Base-by-base conservation (phyloP, 441 rosid genomes). In the Isatis lusitanica region DNA sequence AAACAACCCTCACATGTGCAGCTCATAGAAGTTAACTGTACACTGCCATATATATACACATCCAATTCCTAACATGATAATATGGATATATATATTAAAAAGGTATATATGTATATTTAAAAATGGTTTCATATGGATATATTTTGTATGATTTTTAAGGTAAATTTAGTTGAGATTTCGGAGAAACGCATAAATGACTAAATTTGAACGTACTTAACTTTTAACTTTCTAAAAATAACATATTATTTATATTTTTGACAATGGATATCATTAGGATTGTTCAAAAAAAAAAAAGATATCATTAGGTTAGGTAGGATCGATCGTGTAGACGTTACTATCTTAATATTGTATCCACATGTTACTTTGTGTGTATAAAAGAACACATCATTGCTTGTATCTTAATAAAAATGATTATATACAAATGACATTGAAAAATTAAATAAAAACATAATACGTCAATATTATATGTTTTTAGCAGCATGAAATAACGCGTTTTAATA, bases 1-100 rank as follows among this genome's bases (percentile, higher is more conserved):
- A 31, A 70, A 58, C 66, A 58, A 35, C 47, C 50, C 66, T 70
- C 74, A 59, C 74, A 59, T 70, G 74, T 59, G 74, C n/a, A 21
- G 24, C 15, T 47, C 57, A 11, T 64, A 18, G 44, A 57, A 57
- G 50, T 33, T 70, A 70, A 59, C 26, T 17, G 15, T 44, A 59
- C 62, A 47, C 59, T 21, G 57, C 51, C 65, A 68, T 58, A 69
- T 57, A 68, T 58, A 69, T 57, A 21, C 21, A 69, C 66, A 11
- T 66, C 71, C 36, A 70, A 35, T 31, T 24, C 33, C 17, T 26
- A 51, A 51, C 57, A 51, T 51, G 33, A 51, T 51, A 51, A 24
- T 24, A 51, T 51, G 7, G n/a, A 24, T 51, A 51, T 51, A 24
- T 51, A 26, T 26, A 26, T 26, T n/a, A n/a, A n/a, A n/a, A n/a